Base-by-base conservation (phyloP, 306 rosid genomes). In the Sechiopsis laciniata region DNA sequence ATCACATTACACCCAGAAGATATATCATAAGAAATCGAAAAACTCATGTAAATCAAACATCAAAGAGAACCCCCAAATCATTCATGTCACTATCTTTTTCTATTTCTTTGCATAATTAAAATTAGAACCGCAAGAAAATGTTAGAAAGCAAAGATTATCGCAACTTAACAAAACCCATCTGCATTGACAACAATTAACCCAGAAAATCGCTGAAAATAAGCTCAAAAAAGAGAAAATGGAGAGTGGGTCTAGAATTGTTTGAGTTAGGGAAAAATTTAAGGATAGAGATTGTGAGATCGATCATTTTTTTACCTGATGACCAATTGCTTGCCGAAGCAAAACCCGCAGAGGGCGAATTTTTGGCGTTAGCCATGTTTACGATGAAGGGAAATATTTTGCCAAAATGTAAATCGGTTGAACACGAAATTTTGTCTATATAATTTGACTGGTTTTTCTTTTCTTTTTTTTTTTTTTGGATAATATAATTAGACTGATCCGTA, bases 281-380 rank as follows among this genome's bases (percentile, higher is more conserved):
- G 71, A 65, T 42, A 19, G 32, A 3, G 32, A 42, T 65, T 65
- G 16, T 2, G n/a, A 42, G n/a, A 42, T 16, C 5, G 54, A 65
- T 65, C 54, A 42, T 19, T 5, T 5, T 35, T 22, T 10, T 65
- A 42, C 71, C 71, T 40, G 71, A 10, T 42, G 32, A 8, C n/a
- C 71, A 10, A 42, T 65, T 65, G 71, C 54, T 65, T 42, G 71
- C 54, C 9, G 71, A 19, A 17, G 54, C 53, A 65, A 52, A 42
- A 10, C 5, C 32, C 32, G 54, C 26, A 42, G 1, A 5, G 71
- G 54, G 54, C 37, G 53, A 65, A 42, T 4, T 65, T 65, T 65
- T 42, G 29, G 71, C 71, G 71, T 65, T 17, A 19, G 2, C 54
- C 71, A 65, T 65, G 53, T 4, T 65, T 10, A 65, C 71, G 5